phyloP scores from a whole-genome alignment of 805 yeast species.

The Ogataea corticis region DNA sequence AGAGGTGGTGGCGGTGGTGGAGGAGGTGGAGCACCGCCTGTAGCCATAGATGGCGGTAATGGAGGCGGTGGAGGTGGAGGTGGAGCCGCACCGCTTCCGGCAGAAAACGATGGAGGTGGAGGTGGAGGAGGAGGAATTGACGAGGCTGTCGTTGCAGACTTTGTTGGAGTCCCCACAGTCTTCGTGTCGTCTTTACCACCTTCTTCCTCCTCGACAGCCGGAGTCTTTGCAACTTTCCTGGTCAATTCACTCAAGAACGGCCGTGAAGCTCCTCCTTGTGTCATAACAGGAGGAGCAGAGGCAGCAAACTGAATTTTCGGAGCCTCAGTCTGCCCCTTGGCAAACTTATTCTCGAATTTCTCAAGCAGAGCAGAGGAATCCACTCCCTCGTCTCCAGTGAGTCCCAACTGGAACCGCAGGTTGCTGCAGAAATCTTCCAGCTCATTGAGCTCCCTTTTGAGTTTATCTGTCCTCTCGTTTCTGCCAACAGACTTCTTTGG shows the following conservation, averaged over 20 bases:
- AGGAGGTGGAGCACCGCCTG: slow-evolving; percentile 26
- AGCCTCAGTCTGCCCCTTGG: slow-evolving; percentile 30
- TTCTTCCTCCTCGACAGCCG: slow-evolving; percentile 32
- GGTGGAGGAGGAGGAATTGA: slow-evolving; percentile 38
- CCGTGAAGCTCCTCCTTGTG: slow-evolving; percentile 16
- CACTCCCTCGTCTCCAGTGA: slow-evolving; percentile 23
- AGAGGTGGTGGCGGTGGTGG: slow-evolving; percentile 34
- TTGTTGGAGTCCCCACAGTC: not conserved
- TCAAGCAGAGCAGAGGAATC: slow-evolving; percentile 23
- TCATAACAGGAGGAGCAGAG: slow-evolving; percentile 22
- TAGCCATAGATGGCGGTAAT: slow-evolving; percentile 17
- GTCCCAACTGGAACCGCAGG: slow-evolving; percentile 27
- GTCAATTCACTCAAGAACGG: slow-evolving; percentile 55
- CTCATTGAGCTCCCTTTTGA: slow-evolving; percentile 25
- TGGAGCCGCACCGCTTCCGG: slow-evolving; percentile 17
- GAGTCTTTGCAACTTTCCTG: slow-evolving; percentile 46
- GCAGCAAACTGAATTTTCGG: slow-evolving; percentile 23
- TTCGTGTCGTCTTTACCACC: slow-evolving; percentile 3
- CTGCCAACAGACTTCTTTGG: slow-evolving; percentile 25
- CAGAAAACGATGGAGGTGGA: slow-evolving; percentile 30
- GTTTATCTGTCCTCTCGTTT: slow-evolving; percentile 19
- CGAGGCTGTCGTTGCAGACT: slow-evolving; percentile 16
- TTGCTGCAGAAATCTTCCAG: slow-evolving; percentile 30
- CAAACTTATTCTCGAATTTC: slow-evolving; percentile 31
- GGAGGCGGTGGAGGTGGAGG: slow-evolving; percentile 27